phyloP scores from a whole-genome alignment of 2,329 filamentous ascomycete species.

The Aureobasidium sp. region DNA sequence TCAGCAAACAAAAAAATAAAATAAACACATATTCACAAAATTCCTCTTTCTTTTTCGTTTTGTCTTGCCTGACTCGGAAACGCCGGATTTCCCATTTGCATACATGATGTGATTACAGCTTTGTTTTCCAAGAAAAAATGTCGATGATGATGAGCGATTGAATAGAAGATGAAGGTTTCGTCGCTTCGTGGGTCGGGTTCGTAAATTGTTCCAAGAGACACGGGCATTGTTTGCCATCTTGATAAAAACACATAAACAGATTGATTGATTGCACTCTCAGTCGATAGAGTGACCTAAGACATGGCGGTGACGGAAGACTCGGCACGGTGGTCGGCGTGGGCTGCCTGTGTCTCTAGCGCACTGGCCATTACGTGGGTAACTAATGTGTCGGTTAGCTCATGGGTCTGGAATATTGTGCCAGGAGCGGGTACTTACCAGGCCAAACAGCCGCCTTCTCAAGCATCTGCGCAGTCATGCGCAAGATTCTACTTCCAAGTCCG shows the following conservation, averaged over 20 bases:
- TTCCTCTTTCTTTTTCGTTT: neutral
- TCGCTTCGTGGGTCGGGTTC: slow-evolving; percentile 3
- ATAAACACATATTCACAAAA: neutral
- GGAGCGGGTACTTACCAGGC: slow-evolving; percentile 58
- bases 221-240: neutral
- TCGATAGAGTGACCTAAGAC: neutral
- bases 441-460: slow-evolving; percentile 84
- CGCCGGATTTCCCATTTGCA: neutral
- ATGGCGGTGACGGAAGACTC: slow-evolving; percentile 33
- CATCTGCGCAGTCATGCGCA: slow-evolving; percentile 77
- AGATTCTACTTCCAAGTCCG: slow-evolving; percentile 75
- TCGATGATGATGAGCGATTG: neutral
- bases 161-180: neutral
- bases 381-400: slow-evolving; percentile 26
- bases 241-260: neutral
- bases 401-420: neutral
- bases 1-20: neutral
- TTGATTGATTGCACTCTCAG: neutral
- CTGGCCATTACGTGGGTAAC: slow-evolving; percentile 62
- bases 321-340: slow-evolving; percentile 53
- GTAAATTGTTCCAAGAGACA: neutral
- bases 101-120: slow-evolving; percentile 1
- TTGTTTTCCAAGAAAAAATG: neutral
- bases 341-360: slow-evolving; percentile 55
- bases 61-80: neutral